Conservation (phyloP, 257 asterid genomes). For the Ophiorrhiza pumila region DNA sequence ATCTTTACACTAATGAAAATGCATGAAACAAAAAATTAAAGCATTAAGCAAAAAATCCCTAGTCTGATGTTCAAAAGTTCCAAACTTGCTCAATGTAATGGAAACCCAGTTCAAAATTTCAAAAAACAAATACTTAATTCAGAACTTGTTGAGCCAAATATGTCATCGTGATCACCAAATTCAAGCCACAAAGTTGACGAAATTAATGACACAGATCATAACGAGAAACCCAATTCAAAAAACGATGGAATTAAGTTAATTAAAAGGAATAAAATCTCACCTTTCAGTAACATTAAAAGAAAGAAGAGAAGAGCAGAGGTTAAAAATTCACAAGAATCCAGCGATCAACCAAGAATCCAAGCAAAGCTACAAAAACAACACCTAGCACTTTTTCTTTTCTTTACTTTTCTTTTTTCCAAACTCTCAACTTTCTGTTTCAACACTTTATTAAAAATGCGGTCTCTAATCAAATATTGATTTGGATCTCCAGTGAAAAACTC, state of each 20-base stretch:
- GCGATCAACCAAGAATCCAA: constrained; percentile 21
- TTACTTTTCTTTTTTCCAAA: constrained; percentile 4
- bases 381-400: constrained; percentile 13
- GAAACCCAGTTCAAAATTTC: not conserved
- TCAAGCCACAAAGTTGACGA: not conserved
- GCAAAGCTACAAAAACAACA: constrained; percentile 14
- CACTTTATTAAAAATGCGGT: not conserved
- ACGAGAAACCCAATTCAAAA: not conserved
- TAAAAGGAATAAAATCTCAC: constrained; percentile 25
- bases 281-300: constrained; percentile 36
- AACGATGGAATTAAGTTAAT: not conserved
- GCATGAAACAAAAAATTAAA: not conserved
- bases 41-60: not conserved
- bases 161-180: not conserved
- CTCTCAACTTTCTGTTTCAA: constrained; percentile 2
- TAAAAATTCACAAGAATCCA: constrained; percentile 33
- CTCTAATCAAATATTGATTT: constrained; percentile 22
- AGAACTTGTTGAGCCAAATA: constrained; percentile 2
- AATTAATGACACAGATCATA: not conserved
- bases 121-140: not conserved
- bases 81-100: no score
- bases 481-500: constrained; percentile 9
- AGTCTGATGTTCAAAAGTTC: not conserved
- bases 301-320: constrained; percentile 25
- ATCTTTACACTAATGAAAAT: not conserved